Evolutionary conservation across 768 basidiomycete genomes (phyloP), one percentile per base, ranked within the genome.

Genomic region (Peribolospora kevripleyi): DNA sequence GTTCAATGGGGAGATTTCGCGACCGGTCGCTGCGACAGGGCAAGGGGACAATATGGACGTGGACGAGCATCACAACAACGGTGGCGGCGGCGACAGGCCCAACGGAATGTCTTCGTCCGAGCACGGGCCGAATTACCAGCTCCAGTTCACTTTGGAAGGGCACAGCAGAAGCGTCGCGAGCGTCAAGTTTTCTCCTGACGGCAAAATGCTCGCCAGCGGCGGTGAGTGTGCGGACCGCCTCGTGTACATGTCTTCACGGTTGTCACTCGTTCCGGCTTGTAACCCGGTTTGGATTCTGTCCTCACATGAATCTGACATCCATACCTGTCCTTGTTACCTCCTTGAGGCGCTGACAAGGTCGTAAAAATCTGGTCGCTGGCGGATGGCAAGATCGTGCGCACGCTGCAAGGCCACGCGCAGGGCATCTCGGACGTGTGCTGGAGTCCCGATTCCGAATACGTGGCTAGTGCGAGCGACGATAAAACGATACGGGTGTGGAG

Each of bases 401-500:
- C 83, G 2, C 70, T 82, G 43, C 68, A 73, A 58, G 82, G 83
- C 3, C 84, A 87, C 63, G 73, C 73, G 6, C 74, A 80, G 65
- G 91, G 91, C 2, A 78, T 97, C 58, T 88, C 85, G 50, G 85
- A 91, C 63, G 69, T 95, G 57, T 81, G 85, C 13, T 91, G 88
- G 82, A 84, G 87, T 0, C 70, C 70, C 54, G 82, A 91, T 64
- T 79, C 79, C 36, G 75, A 80, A 54, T 81, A 79, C 63, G 67
- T 97, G 42, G 88, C 91, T 0, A 85, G 85, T 46, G 88, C 85
- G 0, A 91, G 86, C 4, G 91, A 98, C 66, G 91, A 97, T 68
- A 81, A 82, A 61, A 82, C 82, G 0, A 76, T 91, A 55, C 74
- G 80, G 40, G 75, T 93, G 57, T 91, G 88, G 88, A 76, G 25